Percentiles rank a stretch among this genome's conserved stretches.
Evolutionary conservation across 306 rosid species (phyloP).

Genomic region (Acacia crassicarpa): DNA sequence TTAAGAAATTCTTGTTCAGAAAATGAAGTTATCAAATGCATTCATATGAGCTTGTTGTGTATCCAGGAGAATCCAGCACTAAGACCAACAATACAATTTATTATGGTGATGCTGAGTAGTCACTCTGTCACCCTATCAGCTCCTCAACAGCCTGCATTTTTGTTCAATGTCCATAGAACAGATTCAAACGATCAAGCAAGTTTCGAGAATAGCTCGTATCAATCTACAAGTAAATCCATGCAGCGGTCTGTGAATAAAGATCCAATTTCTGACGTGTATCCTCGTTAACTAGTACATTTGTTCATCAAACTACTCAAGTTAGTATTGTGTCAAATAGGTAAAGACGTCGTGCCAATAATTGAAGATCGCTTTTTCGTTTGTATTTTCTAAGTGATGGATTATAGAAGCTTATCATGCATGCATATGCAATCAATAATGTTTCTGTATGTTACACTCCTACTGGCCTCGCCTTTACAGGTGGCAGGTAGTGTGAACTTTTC

Average conservation of each 20-base stretch:
- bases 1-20: not conserved
- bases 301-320: not conserved
- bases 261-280: not conserved
- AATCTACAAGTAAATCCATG: constrained; percentile 5
- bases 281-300: not conserved
- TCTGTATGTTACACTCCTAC: too few relatives aligned
- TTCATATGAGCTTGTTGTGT: not conserved
- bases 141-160: not conserved
- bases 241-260: not conserved
- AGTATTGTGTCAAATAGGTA: too few relatives aligned
- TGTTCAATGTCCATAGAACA: not conserved
- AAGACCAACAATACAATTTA: not conserved
- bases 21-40: not conserved
- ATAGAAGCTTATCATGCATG: too few relatives aligned
- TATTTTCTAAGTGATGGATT: too few relatives aligned
- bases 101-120: not conserved
- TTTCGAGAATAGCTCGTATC: not conserved
- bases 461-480: too few relatives aligned
- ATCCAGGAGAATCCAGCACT: not conserved
- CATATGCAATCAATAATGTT: too few relatives aligned
- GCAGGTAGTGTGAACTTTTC: too few relatives aligned
- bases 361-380: too few relatives aligned
- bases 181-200: not conserved
- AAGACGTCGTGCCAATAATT: too few relatives aligned
- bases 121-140: not conserved